Evolutionary conservation across 768 basidiomycete species (phyloP).

Genomic region (Favolaschia claudopus): DNA sequence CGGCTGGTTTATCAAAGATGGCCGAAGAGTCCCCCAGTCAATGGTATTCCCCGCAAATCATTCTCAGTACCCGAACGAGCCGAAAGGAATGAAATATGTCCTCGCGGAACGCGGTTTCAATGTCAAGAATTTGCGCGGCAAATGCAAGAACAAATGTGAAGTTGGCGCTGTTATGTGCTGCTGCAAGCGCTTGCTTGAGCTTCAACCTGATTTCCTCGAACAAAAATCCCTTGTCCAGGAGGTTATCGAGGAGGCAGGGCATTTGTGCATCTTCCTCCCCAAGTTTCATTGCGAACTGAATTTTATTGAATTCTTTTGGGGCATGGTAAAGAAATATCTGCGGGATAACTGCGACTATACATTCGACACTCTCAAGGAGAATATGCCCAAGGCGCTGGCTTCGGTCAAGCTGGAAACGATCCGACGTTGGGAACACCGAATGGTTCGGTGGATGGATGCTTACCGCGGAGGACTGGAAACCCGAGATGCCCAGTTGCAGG

Average conservation of each 20-base stretch:
- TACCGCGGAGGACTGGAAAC: slow-evolving; percentile 24
- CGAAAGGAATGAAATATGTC: slow-evolving; percentile 42
- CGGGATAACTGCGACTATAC: slow-evolving; percentile 10
- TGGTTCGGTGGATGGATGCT: slow-evolving; percentile 25
- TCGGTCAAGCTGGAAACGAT: slow-evolving; percentile 23
- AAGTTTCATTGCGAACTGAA: slow-evolving; percentile 10
- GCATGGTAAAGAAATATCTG: slow-evolving; percentile 6
- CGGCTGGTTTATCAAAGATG: slow-evolving; percentile 30
- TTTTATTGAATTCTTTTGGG: slow-evolving; percentile 19
- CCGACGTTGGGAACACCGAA: slow-evolving; percentile 11
- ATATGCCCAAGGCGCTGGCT: slow-evolving; percentile 31
- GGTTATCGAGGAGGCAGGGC: slow-evolving; percentile 1
- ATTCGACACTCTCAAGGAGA: slow-evolving; percentile 19
- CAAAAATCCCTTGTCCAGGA: slow-evolving; percentile 31
- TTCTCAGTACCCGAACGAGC: slow-evolving; percentile 17
- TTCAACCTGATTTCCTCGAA: slow-evolving; percentile 33
- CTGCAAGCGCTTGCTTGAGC: slow-evolving; percentile 30
- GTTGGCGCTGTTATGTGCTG: slow-evolving; percentile 19
- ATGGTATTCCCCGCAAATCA: slow-evolving; percentile 37
- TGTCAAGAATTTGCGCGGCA: background rate
- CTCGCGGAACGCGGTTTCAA: slow-evolving; percentile 31
- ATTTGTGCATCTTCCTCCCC: slow-evolving; percentile 6
- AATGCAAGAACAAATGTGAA: slow-evolving; percentile 13
- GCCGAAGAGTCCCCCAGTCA: slow-evolving; percentile 19
- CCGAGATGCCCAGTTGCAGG: slow-evolving; percentile 25